A percentile compares a stretch with the other conserved stretches of the same genome.
phyloP scores from a whole-genome alignment of 2,329 filamentous ascomycete species.

The Phyllosticta ampelicida region DNA sequence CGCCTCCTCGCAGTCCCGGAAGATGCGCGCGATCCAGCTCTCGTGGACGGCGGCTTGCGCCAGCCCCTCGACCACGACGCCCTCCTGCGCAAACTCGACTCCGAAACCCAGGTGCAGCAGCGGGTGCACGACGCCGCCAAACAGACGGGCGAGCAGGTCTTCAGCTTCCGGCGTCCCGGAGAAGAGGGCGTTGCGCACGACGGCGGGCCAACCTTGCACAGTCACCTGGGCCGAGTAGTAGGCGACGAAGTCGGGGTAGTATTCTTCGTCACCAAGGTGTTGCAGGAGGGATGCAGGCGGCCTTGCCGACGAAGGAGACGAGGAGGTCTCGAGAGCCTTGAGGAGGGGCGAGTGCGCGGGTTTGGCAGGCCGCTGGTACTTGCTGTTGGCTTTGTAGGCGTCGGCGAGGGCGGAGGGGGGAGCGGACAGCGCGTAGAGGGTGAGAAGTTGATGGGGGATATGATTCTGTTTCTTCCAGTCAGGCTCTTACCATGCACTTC shows the following conservation, averaged over 20 bases:
- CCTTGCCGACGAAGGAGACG: neutral
- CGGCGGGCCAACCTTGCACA: constrained; percentile 47
- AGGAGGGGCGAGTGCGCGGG: constrained; percentile 41
- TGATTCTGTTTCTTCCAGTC: constrained; percentile 44
- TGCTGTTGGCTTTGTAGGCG: constrained; percentile 53
- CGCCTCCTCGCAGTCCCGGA: constrained; percentile 46
- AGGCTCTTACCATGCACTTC: neutral
- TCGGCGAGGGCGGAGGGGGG: constrained; percentile 46
- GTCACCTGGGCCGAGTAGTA: constrained; percentile 71
- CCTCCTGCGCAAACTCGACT: constrained; percentile 70
- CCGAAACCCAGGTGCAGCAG: constrained; percentile 80
- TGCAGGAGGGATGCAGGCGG: constrained; percentile 39
- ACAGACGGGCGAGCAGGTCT: constrained; percentile 58
- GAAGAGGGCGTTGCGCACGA: constrained; percentile 60
- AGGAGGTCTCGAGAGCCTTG: constrained; percentile 45
- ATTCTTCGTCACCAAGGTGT: constrained; percentile 51
- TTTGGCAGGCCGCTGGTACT: constrained; percentile 52
- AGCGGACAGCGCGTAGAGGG: constrained; percentile 66
- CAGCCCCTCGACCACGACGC: constrained; percentile 68
- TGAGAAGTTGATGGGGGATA: constrained; percentile 66
- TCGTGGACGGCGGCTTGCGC: constrained; percentile 65
- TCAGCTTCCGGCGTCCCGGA: constrained; percentile 53
- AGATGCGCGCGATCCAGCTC: constrained; percentile 39
- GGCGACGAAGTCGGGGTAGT: constrained; percentile 63
- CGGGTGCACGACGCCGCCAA: constrained; percentile 62